These are phyloP conservation scores for Hyaloperonospora brassicae DNA, from an alignment of 352 stramenopile species.

Conservation along the genomic window DNA sequence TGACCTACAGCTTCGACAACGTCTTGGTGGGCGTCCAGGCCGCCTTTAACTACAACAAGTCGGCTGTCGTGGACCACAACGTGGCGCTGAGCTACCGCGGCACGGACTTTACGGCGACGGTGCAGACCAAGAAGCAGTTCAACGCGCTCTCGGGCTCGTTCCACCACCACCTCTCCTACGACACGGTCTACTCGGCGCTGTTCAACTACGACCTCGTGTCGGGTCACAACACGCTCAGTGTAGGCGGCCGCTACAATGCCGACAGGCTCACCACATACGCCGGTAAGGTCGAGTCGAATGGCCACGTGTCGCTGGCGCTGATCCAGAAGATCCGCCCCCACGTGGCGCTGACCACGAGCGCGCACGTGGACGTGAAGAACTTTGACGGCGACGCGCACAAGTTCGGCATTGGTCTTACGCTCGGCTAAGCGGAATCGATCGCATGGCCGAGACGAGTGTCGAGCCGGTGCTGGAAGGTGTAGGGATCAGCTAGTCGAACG, in stretches of 20 bases:
- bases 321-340: conserved; percentile 84
- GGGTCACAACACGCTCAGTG: conserved; percentile 67
- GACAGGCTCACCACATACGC: conserved; percentile 78
- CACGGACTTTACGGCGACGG: conserved; percentile 62
- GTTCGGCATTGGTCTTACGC: conserved; percentile 83
- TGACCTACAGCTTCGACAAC: conserved; percentile 74
- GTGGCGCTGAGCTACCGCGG: conserved; percentile 70
- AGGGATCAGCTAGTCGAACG: conserved; percentile 10
- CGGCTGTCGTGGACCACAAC: conserved; percentile 76
- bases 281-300: conserved; percentile 82
- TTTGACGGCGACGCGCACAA: conserved; percentile 87
- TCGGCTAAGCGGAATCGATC: conserved; percentile 54
- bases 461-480: conserved; percentile 17
- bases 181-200: conserved; percentile 82
- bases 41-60: conserved; percentile 79
- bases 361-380: conserved; percentile 87
- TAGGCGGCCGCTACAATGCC: conserved; percentile 76
- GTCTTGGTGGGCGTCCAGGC: conserved; percentile 63
- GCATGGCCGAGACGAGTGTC: conserved; percentile 15
- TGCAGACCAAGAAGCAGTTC: conserved; percentile 86
- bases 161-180: conserved; percentile 71
- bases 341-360: conserved; percentile 73
- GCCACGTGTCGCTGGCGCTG: conserved; percentile 76
- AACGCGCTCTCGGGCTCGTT: conserved; percentile 75
- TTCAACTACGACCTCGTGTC: conserved; percentile 87